These are phyloP conservation scores for Lathyrus aphaca DNA, from an alignment of 306 rosid genomes.

Conservation along the genomic window DNA sequence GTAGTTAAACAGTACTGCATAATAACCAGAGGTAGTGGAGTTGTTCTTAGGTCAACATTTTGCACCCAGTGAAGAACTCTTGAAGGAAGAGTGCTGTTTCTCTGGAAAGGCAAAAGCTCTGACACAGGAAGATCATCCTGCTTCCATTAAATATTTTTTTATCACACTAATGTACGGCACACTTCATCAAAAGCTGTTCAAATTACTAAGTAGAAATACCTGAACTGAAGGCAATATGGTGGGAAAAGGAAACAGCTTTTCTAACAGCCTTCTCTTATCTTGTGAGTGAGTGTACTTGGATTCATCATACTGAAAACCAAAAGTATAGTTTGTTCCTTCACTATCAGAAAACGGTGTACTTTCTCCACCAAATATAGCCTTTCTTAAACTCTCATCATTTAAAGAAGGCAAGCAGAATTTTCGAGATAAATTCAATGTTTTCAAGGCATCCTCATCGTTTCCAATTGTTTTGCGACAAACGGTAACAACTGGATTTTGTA, in stretches of 20 bases:
- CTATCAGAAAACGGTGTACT: conserved; percentile 43
- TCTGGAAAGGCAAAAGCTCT: conserved; percentile 92
- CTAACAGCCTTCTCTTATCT: conserved; percentile 67
- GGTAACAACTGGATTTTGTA: conserved; percentile 77
- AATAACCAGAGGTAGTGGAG: conserved; percentile 79
- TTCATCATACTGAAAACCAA: conserved; percentile 84
- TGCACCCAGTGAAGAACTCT: conserved; percentile 86
- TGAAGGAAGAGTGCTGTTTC: conserved; percentile 90
- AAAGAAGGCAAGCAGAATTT: conserved; percentile 75
- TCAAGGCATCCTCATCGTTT: conserved; percentile 60
- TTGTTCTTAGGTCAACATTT: conserved; percentile 66
- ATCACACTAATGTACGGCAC: conserved; percentile 38
- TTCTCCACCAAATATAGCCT: conserved; percentile 67
- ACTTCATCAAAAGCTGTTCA: conserved; percentile 33
- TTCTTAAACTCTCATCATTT: conserved; percentile 72
- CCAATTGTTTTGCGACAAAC: conserved; percentile 61
- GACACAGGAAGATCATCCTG: conserved; percentile 82
- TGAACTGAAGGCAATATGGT: conserved; percentile 80
- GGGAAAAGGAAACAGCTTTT: conserved; percentile 83
- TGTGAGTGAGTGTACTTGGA: conserved; percentile 62
- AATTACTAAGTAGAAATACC: conserved; percentile 52
- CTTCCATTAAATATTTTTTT: conserved; percentile 42
- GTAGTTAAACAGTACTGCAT: conserved; percentile 83
- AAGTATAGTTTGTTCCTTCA: conserved; percentile 78
- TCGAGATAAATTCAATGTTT: conserved; percentile 67